Evolutionary conservation across 140 eudicot genomes (phyloP).

Genomic region (Ambrosia hybrid): DNA sequence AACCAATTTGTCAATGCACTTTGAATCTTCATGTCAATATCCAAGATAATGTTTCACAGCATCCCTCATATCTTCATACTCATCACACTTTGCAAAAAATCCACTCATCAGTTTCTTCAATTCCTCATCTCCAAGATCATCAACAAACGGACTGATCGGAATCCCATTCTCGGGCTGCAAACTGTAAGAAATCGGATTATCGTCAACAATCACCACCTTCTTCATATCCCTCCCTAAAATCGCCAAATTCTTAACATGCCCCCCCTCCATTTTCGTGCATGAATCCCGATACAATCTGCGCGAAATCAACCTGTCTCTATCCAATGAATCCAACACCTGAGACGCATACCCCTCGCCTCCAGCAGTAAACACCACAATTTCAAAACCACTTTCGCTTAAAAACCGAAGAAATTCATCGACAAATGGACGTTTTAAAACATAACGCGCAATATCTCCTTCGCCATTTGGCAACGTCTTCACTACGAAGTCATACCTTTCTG

Average conservation of each 20-base stretch:
- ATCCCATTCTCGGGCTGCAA: slow-evolving; percentile 77
- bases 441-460: no score
- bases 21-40: slow-evolving; percentile 6
- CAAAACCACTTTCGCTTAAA: no score
- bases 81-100: slow-evolving; percentile 43
- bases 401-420: no score
- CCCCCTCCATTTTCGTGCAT: slow-evolving; percentile 62
- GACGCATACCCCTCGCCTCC: slow-evolving; percentile 60
- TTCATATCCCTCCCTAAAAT: slow-evolving; percentile 65
- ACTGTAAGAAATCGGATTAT: slow-evolving; percentile 69
- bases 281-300: slow-evolving; percentile 72
- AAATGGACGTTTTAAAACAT: no score
- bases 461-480: no score
- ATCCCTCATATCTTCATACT: slow-evolving; percentile 64
- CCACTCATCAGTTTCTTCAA: slow-evolving; percentile 55
- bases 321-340: slow-evolving; percentile 56
- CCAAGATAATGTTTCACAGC: slow-evolving; percentile 51
- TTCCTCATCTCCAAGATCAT: slow-evolving; percentile 65
- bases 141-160: slow-evolving; percentile 58
- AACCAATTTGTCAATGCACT: slow-evolving; percentile 4
- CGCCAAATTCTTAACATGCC: slow-evolving; percentile 70
- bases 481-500: no score
- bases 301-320: slow-evolving; percentile 49
- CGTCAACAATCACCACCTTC: slow-evolving; percentile 73
- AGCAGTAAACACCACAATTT: no score